phyloP scores from a whole-genome alignment of 2,329 filamentous ascomycete genomes.

The Colletotrichum scovillei region DNA sequence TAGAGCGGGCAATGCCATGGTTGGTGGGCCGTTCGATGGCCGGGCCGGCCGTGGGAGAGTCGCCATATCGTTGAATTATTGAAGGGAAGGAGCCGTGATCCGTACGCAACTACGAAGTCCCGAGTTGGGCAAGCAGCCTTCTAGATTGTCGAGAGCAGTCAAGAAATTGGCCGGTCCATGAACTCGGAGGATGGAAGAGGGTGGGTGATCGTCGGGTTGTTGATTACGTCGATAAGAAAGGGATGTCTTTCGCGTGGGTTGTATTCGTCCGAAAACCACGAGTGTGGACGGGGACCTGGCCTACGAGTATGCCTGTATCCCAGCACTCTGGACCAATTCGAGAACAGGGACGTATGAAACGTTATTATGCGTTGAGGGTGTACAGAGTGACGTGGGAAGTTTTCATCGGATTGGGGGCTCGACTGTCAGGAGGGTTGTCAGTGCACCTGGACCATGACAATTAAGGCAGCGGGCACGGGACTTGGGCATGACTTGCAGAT shows the following conservation, averaged over 20 bases:
- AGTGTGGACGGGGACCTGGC: conserved; percentile 12
- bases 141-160: conserved; percentile 28
- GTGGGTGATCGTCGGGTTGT: conserved; percentile 16
- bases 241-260: conserved; percentile 17
- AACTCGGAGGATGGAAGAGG: conserved; percentile 36
- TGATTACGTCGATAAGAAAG: conserved; percentile 25
- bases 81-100: conserved; percentile 19
- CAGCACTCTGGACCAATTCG: conserved; percentile 28
- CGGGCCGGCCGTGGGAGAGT: conserved; percentile 75
- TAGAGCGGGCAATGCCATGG: conserved; percentile 77
- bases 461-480: conserved; percentile 19
- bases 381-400: conserved; percentile 27
- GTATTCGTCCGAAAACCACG: conserved; percentile 31
- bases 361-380: conserved; percentile 40
- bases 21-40: conserved; percentile 77
- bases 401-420: conserved; percentile 31
- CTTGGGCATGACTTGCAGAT: conserved; percentile 31
- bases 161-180: conserved; percentile 43
- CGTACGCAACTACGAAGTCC: conserved; percentile 9
- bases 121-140: conserved; percentile 23
- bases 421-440: conserved; percentile 30
- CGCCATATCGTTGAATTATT: conserved; percentile 55
- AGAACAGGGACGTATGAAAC: conserved; percentile 40
- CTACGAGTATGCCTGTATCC: conserved; percentile 14
- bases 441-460: conserved; percentile 30